A percentile compares a stretch with the other conserved stretches of the same genome.
phyloP scores from a whole-genome alignment of 2,329 filamentous ascomycete genomes.

The Aureobasidium melanogenum region DNA sequence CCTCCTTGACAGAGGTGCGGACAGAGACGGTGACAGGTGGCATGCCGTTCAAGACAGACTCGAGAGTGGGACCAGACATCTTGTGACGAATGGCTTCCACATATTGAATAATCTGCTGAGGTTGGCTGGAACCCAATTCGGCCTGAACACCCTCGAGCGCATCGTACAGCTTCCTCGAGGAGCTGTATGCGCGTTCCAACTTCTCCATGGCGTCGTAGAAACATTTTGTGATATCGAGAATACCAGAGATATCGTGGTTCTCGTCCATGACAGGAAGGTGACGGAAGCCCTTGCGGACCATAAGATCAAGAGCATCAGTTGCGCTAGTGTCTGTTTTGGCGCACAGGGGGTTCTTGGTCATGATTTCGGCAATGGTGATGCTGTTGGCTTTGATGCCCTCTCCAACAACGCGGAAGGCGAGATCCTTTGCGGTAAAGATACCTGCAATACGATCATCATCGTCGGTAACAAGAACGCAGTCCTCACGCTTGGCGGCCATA shows the following conservation, averaged over 20 bases:
- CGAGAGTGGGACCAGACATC: constrained; percentile 95
- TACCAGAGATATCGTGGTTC: constrained; percentile 97
- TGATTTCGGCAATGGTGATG: constrained; percentile 94
- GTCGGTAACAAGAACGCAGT: constrained; percentile 95
- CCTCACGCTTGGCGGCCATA: constrained; percentile 97
- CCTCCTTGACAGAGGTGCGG: constrained; percentile 90
- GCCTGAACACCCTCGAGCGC: constrained; percentile 96
- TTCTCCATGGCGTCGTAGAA: constrained; percentile 99
- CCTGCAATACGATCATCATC: constrained; percentile 96
- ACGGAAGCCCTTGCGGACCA: constrained; percentile 97
- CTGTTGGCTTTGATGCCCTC: constrained; percentile 79
- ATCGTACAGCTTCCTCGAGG: constrained; percentile 96
- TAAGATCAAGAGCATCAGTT: constrained; percentile 91
- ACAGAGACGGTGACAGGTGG: constrained; percentile 94
- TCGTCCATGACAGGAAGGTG: constrained; percentile 99
- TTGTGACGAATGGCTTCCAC: constrained; percentile 90
- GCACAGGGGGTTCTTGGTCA: constrained; percentile 99
- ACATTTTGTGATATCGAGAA: constrained; percentile 97
- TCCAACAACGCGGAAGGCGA: constrained; percentile 93
- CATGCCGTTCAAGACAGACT: constrained; percentile 84
- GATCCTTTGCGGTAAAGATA: constrained; percentile 98
- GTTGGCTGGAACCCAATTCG: constrained; percentile 88
- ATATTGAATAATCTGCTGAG: constrained; percentile 97
- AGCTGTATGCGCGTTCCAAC: constrained; percentile 92
- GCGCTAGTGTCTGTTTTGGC: constrained; percentile 96